Conservation (phyloP, 2,329 filamentous ascomycete species). For the Neopestalotiopsis clavispora region DNA sequence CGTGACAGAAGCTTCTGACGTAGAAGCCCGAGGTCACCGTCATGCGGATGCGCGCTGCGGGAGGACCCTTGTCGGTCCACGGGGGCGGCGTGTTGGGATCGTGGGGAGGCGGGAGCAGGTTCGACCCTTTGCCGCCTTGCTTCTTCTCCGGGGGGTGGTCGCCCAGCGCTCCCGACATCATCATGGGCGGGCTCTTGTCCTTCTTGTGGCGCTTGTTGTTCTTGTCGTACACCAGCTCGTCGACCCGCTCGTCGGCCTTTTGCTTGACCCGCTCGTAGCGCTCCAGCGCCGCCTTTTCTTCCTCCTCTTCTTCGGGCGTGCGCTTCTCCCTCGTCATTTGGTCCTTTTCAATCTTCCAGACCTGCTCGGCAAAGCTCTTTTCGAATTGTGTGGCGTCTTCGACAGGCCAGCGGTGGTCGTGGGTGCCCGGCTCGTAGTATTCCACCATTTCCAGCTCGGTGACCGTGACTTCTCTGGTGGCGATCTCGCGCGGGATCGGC, state of each 20-base stretch:
- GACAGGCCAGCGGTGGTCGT: slow-evolving; percentile 78
- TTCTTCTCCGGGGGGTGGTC: slow-evolving; percentile 51
- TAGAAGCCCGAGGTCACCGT: slow-evolving; percentile 97
- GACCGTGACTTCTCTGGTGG: slow-evolving; percentile 80
- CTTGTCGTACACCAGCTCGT: slow-evolving; percentile 59
- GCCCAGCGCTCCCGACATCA: slow-evolving; percentile 65
- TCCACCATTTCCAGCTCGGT: slow-evolving; percentile 79
- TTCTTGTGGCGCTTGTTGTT: slow-evolving; percentile 44
- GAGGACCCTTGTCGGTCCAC: slow-evolving; percentile 67
- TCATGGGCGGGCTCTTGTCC: slow-evolving; percentile 40
- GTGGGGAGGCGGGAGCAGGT: slow-evolving; percentile 56
- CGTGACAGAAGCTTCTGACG: slow-evolving; percentile 90
- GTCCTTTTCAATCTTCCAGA: slow-evolving; percentile 66
- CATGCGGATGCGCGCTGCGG: slow-evolving; percentile 84
- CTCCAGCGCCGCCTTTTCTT: slow-evolving; percentile 58
- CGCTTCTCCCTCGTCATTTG: slow-evolving; percentile 54
- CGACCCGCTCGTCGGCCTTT: slow-evolving; percentile 62
- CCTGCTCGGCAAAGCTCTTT: slow-evolving; percentile 76
- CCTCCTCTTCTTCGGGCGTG: slow-evolving; percentile 59
- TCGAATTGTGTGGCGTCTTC: slow-evolving; percentile 79
- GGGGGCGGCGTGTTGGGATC: slow-evolving; percentile 55
- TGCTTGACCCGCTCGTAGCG: slow-evolving; percentile 63
- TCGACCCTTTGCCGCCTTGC: slow-evolving; percentile 51
- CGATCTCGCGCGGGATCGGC: slow-evolving; percentile 82
- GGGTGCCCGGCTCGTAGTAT: slow-evolving; percentile 82